A percentile compares a stretch with the other conserved stretches of the same genome.
phyloP scores from a whole-genome alignment of 495 filamentous ascomycete species.

The Ascodesmis nigricans region DNA sequence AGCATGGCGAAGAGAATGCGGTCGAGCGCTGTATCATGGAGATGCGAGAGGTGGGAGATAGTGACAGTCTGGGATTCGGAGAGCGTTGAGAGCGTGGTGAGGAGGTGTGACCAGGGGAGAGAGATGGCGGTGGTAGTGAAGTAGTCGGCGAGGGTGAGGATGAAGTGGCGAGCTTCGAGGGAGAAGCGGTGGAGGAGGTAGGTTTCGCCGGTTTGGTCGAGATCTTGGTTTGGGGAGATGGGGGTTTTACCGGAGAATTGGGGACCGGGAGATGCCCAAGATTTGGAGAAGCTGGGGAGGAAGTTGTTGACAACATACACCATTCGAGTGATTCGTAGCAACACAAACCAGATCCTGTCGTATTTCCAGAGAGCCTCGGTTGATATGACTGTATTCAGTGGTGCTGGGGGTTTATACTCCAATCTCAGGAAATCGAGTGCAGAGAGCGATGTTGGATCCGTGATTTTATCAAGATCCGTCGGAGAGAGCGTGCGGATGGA shows the following conservation, averaged over 20 bases:
- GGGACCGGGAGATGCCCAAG: too few relatives aligned
- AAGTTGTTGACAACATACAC: conserved; percentile 43
- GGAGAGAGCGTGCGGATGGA: conserved; percentile 57
- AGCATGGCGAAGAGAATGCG: conserved; percentile 53
- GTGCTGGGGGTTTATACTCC: conserved; percentile 56
- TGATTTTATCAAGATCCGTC: conserved; percentile 53
- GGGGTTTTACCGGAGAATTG: too few relatives aligned
- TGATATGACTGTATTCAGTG: conserved; percentile 53
- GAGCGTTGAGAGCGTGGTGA: too few relatives aligned
- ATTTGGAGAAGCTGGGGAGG: too few relatives aligned
- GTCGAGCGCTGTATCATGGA: conserved; percentile 59
- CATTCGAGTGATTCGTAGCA: conserved; percentile 62
- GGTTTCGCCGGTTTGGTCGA: too few relatives aligned
- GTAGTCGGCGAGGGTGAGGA: conserved; percentile 43
- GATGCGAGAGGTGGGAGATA: too few relatives aligned
- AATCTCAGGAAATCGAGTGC: conserved; percentile 80
- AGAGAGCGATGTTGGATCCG: conserved; percentile 56
- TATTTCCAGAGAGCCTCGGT: conserved; percentile 46
- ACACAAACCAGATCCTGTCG: conserved; percentile 56
- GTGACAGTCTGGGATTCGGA: too few relatives aligned
- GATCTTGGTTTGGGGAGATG: too few relatives aligned
- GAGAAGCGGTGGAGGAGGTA: conserved; percentile 42
- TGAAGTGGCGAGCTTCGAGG: conserved; percentile 57
- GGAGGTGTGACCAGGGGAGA: too few relatives aligned
- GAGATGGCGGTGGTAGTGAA: conserved; percentile 56